Percentiles rank a stretch among this genome's conserved stretches.
These are phyloP conservation scores for Microbotryum scabiosae DNA, from an alignment of 1,284 basidiomycete species.

Conservation along the genomic window DNA sequence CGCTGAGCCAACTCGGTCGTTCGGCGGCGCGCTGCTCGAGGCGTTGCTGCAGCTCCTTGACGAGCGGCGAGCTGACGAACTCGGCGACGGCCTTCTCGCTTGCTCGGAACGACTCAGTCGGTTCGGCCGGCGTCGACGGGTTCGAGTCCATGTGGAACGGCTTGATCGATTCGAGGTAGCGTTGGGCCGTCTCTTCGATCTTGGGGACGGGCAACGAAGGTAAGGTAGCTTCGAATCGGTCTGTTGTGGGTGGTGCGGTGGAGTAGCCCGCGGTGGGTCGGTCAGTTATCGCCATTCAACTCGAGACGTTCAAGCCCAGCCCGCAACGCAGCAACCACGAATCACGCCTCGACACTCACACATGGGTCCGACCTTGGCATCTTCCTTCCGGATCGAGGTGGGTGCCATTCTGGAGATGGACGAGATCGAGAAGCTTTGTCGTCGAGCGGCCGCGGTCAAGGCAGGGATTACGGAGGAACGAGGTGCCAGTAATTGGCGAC, in stretches of 20 bases:
- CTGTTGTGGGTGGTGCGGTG: conserved; percentile 2
- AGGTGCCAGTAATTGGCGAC: neutral
- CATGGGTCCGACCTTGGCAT: conserved; percentile 6
- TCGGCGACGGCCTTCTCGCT: conserved; percentile 49
- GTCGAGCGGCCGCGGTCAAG: too few species aligned
- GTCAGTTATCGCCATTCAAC: too few species aligned
- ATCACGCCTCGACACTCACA: neutral
- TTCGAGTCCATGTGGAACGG: conserved; percentile 62
- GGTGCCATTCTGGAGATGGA: neutral
- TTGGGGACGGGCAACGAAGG: conserved; percentile 77
- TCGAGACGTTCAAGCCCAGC: too few species aligned
- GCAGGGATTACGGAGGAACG: too few species aligned
- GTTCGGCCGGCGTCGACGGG: conserved; percentile 27
- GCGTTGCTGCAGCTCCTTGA: conserved; percentile 68
- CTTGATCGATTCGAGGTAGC: conserved; percentile 74
- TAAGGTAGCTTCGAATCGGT: conserved; percentile 52
- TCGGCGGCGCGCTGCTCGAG: conserved; percentile 60
- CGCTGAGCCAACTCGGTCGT: conserved; percentile 74
- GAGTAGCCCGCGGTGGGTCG: too few species aligned
- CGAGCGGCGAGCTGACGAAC: conserved; percentile 64
- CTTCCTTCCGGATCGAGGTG: neutral
- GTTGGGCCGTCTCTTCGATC: conserved; percentile 66
- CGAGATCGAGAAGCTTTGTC: too few species aligned
- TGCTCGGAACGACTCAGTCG: conserved; percentile 24
- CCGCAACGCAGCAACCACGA: neutral